Base-by-base conservation (phyloP, 1,139 yeast genomes). In the Kodamaea suecica region DNA sequence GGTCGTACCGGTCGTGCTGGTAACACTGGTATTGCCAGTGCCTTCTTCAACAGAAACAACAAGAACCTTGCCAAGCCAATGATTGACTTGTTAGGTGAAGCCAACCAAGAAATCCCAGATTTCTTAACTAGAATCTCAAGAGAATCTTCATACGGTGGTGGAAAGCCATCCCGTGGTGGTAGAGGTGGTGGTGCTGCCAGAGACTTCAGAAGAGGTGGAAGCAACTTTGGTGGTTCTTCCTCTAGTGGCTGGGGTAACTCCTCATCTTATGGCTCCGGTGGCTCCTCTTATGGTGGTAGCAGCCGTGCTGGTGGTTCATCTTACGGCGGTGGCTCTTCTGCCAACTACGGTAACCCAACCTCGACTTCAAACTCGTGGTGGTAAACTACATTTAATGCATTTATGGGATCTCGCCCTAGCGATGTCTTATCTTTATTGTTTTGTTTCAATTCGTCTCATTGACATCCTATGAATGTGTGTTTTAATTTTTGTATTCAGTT, bases 1-100 rank as follows among this genome's bases (percentile, higher is more conserved):
- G 98, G 98, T 77, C 94, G 98, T 83, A 92, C 98, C 56, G 98
- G 98, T 69, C 95, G 98, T 81, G 98, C 98, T 56, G 98, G 98
- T 77, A 92, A 92, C 73, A 81, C 84, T 47, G 98, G 98, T 84
- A 76, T 85, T 55, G 97, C 98, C 50, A 90, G 97, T 50, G 95
- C 98, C 37, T 92, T 92, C 75, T 87, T 92, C 71, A 92, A 92
- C 83, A 84, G 97, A 71, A 85, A 84, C 62, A 94, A 88, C 79
- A 80, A 76, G 61, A 88, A 88, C 59, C 76, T 92, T 56, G 94
- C 80, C 49, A 86, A 87, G 65, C 97, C 90, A 44, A 71, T 92
- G 63, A 65, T 87, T 57, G 96, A 86, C 42, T 77, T 94, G 54
- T 80, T 92, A 57, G 64, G 79, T 52, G 99, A 92, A 70, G 97